These are phyloP conservation scores for Boletales sp. DNA, from an alignment of 768 basidiomycete species.

Conservation along the genomic window DNA sequence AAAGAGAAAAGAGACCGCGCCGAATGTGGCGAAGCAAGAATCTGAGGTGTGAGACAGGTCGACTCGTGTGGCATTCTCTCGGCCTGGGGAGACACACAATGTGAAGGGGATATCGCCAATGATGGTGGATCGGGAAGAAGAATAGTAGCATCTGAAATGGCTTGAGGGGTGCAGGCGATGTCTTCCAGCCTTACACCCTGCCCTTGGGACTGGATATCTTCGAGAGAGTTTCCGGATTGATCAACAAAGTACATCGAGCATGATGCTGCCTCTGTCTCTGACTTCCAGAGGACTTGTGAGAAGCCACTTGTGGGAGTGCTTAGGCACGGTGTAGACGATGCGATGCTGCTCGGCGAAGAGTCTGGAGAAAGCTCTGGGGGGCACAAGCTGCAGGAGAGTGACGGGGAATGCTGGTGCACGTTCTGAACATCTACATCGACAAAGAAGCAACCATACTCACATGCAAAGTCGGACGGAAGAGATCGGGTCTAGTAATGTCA, in stretches of 20 bases:
- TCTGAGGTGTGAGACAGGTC: neutral
- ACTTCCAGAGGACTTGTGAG: too few relatives aligned
- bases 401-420: neutral
- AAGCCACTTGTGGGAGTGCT: conserved; percentile 14
- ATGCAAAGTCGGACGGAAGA: neutral
- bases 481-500: neutral
- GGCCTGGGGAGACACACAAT: neutral
- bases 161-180: conserved; percentile 12
- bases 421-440: neutral
- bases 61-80: neutral
- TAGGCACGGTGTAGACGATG: conserved; percentile 21
- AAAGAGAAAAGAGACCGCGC: neutral
- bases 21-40: neutral
- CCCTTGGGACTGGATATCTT: conserved; percentile 7
- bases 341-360: conserved; percentile 17
- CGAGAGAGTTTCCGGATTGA: conserved; percentile 10
- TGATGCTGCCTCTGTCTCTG: too few relatives aligned
- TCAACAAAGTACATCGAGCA: conserved; percentile 11
- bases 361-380: conserved; percentile 25
- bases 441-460: conserved; percentile 9
- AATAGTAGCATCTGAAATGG: neutral
- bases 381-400: neutral
- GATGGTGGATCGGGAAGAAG: neutral
- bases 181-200: conserved; percentile 18
- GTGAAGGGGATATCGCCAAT: neutral